Percentiles rank a stretch among this genome's conserved stretches.
Evolutionary conservation across 2,329 filamentous ascomycete genomes (phyloP).

Genomic region (Xenosphaeropsis pyriputrescens): DNA sequence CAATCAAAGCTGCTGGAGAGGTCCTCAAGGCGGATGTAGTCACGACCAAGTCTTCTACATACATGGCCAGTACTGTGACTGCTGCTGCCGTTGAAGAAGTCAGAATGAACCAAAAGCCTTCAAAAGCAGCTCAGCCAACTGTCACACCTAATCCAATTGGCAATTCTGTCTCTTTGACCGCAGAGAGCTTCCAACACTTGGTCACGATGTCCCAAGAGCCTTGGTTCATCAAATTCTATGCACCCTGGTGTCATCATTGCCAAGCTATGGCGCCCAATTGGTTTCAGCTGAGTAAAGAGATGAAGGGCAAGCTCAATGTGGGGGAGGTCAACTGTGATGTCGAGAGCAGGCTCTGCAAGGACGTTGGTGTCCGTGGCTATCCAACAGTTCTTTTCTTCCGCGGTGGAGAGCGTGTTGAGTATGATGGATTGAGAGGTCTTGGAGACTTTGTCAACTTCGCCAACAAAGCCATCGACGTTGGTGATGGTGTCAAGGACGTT

Average conservation of each 20-base stretch:
- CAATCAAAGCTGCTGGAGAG: slow-evolving; percentile 17
- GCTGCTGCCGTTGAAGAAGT: slow-evolving; percentile 5
- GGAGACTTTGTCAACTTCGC: slow-evolving; percentile 83
- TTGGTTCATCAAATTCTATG: slow-evolving; percentile 99
- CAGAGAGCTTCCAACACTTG: slow-evolving; percentile 71
- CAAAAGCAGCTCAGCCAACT: slow-evolving; percentile 36
- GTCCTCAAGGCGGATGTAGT: neutral
- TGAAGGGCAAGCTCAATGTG: slow-evolving; percentile 80
- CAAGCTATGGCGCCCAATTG: slow-evolving; percentile 84
- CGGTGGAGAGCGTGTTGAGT: slow-evolving; percentile 82
- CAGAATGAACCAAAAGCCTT: slow-evolving; percentile 14
- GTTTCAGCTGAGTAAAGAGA: slow-evolving; percentile 78
- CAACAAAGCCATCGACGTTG: slow-evolving; percentile 69
- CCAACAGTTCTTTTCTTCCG: slow-evolving; percentile 90
- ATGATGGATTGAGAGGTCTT: slow-evolving; percentile 78
- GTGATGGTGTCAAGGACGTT: slow-evolving; percentile 66
- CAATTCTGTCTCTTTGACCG: slow-evolving; percentile 58
- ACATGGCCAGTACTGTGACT: neutral
- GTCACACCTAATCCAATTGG: slow-evolving; percentile 61
- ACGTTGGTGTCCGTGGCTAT: slow-evolving; percentile 64
- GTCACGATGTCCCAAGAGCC: slow-evolving; percentile 81
- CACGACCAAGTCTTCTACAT: neutral
- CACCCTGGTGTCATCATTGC: slow-evolving; percentile 94
- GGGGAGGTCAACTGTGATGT: slow-evolving; percentile 93
- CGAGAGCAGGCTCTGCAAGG: slow-evolving; percentile 81